phyloP scores from a whole-genome alignment of 1,139 yeast species.

The Geotrichum histeridarum region DNA sequence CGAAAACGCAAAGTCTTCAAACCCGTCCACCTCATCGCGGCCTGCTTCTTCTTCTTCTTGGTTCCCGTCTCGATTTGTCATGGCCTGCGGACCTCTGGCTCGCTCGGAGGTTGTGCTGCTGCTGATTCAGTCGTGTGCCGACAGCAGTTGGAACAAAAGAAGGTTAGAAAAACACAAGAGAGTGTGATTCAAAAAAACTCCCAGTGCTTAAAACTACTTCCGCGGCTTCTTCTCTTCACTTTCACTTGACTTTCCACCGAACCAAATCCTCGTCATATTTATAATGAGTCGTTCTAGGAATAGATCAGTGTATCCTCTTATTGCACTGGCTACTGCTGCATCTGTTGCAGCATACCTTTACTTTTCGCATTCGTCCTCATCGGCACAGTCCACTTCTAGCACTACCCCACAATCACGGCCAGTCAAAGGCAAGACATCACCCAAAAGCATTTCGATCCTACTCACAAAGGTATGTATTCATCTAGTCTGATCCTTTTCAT shows the following conservation, averaged over 20 bases:
- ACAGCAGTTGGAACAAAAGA: too few species aligned
- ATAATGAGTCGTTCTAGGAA: neutral
- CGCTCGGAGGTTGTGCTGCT: neutral
- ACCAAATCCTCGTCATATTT: neutral
- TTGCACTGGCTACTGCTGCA: constrained; percentile 1
- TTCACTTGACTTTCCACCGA: too few species aligned
- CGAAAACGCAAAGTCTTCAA: constrained; percentile 21
- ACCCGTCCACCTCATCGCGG: constrained; percentile 3
- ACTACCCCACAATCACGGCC: constrained; percentile 1
- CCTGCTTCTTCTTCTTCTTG: neutral
- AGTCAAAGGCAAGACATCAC: neutral
- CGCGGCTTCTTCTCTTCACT: too few species aligned
- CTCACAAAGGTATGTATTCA: constrained; percentile 21
- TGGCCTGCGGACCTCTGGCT: neutral
- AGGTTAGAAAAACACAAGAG: too few species aligned
- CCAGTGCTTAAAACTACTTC: neutral
- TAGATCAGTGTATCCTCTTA: neutral
- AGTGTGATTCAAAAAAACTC: neutral
- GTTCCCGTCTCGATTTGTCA: neutral
- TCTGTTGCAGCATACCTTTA: constrained; percentile 1
- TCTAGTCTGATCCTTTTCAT: neutral
- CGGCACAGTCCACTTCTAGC: neutral
- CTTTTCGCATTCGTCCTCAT: neutral
- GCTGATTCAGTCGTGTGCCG: neutral
- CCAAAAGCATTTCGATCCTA: constrained; percentile 24